Conservation (phyloP, 2,329 filamentous ascomycete genomes). For the Exophiala phaeomuriformis region DNA sequence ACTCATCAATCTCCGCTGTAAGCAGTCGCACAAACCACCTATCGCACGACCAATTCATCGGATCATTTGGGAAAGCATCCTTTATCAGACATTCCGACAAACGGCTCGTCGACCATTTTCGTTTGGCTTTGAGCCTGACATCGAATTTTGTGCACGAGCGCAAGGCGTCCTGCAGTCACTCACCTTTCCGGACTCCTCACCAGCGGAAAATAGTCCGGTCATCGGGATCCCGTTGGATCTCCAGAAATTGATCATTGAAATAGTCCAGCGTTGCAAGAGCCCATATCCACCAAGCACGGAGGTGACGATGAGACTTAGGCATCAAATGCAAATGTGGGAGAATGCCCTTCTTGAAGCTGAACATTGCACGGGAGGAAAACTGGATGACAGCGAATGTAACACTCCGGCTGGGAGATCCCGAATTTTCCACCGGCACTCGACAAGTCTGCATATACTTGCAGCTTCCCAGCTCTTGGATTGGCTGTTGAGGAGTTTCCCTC, state of each 20-base stretch:
- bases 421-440: conserved; percentile 15
- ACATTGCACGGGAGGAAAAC: conserved; percentile 8
- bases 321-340: conserved; percentile 14
- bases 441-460: conserved; percentile 16
- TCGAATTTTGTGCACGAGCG: conserved; percentile 12
- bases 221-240: conserved; percentile 16
- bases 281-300: not conserved
- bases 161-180: conserved; percentile 6
- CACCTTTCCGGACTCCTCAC: conserved; percentile 15
- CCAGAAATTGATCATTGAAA: conserved; percentile 16
- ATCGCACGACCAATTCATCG: conserved; percentile 17
- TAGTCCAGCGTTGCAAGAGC: conserved; percentile 14
- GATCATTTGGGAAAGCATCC: conserved; percentile 18
- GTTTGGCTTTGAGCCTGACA: conserved; percentile 15
- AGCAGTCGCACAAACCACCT: conserved; percentile 7
- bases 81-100: conserved; percentile 19
- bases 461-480: conserved; percentile 16
- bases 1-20: conserved; percentile 14
- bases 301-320: not conserved
- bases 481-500: conserved; percentile 1
- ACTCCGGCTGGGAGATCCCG: conserved; percentile 1
- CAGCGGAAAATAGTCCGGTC: conserved; percentile 16
- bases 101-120: conserved; percentile 14
- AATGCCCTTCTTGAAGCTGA: conserved; percentile 6
- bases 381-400: too few species aligned